phyloP scores from a whole-genome alignment of 2,329 filamentous ascomycete genomes.

The Fusarium sublunatum region DNA sequence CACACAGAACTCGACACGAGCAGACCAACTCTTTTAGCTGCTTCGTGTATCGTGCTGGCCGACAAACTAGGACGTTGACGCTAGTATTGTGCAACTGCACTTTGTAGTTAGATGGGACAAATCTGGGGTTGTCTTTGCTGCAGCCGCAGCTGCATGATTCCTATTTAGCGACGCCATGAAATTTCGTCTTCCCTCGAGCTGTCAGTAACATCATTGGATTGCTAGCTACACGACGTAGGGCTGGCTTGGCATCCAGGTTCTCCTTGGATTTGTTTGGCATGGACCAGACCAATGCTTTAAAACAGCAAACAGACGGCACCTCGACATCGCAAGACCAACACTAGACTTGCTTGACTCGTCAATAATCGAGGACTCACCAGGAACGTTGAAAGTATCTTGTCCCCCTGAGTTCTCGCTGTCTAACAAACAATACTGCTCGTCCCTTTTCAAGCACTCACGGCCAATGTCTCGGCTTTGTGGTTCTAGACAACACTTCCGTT shows the following conservation, averaged over 20 bases:
- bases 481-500: conserved; percentile 2
- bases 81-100: not conserved
- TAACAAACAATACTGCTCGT: not conserved
- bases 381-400: conserved; percentile 3
- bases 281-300: not conserved
- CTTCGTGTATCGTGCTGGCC: conserved; percentile 1
- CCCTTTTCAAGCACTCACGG: conserved; percentile 12
- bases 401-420: not conserved
- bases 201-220: conserved; percentile 1
- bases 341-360: not conserved
- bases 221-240: conserved; percentile 3
- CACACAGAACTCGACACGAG: conserved; percentile 10
- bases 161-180: conserved; percentile 23
- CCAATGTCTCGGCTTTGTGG: conserved; percentile 21
- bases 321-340: conserved; percentile 2
- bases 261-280: not conserved
- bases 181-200: not conserved
- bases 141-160: conserved; percentile 1
- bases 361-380: not conserved
- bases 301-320: not conserved
- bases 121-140: not conserved
- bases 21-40: not conserved
- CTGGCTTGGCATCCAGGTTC: conserved; percentile 1
- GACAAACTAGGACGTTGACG: conserved; percentile 8
- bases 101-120: no score